Percentiles rank a stretch among this genome's conserved stretches.
These are phyloP conservation scores for Fomitopsis schrenkii DNA, from an alignment of 1,284 basidiomycete species.

Conservation along the genomic window DNA sequence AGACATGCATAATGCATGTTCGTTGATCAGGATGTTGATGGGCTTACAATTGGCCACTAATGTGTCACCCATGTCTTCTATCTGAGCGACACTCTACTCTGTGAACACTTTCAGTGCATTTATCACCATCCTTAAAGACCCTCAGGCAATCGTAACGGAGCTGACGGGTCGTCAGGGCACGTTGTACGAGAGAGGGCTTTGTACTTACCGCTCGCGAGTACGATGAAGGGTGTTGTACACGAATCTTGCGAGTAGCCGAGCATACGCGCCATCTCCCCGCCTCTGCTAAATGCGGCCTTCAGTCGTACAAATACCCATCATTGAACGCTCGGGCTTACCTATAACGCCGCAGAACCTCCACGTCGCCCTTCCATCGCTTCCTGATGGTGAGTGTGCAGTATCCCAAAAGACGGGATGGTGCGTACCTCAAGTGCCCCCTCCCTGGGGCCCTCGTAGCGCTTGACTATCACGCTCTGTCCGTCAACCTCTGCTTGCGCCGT, in stretches of 20 bases:
- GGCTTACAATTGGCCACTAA: no score
- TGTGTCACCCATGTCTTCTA: no score
- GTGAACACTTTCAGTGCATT: no score
- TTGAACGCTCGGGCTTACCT: neutral
- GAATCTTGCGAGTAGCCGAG: neutral
- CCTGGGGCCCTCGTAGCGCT: slow-evolving; percentile 39
- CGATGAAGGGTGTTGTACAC: neutral
- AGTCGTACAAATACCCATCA: neutral
- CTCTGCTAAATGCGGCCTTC: neutral
- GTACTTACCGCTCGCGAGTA: neutral
- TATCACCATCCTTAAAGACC: neutral
- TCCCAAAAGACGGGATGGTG: neutral
- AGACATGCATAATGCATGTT: no score
- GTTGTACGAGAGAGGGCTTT: neutral
- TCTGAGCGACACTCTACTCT: no score
- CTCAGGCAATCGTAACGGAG: neutral
- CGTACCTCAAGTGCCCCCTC: slow-evolving; percentile 31
- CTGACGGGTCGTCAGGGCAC: neutral
- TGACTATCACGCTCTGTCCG: slow-evolving; percentile 37
- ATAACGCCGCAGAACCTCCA: neutral
- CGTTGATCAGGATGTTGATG: no score
- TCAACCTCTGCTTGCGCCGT: slow-evolving; percentile 35
- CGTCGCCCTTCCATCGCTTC: neutral
- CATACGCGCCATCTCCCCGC: neutral
- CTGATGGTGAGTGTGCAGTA: neutral